A percentile compares a stretch with the other conserved stretches of the same genome.
Evolutionary conservation across 2,329 filamentous ascomycete genomes (phyloP).

Genomic region (Colletotrichum godetiae): DNA sequence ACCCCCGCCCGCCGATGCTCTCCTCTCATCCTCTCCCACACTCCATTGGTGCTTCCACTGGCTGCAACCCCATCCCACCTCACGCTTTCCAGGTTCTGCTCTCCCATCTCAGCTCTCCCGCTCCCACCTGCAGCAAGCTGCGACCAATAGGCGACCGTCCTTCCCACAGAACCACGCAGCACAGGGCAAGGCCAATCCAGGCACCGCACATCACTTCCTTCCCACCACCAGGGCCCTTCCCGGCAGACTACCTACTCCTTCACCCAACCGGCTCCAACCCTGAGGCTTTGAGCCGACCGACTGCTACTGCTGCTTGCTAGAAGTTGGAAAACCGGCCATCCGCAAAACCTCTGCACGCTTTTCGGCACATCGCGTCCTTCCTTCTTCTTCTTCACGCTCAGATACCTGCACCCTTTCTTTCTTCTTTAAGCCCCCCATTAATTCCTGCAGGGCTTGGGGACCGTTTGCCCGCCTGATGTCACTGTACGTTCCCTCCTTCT

Average conservation of each 20-base stretch:
- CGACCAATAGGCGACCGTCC: constrained; percentile 14
- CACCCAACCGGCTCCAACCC: constrained; percentile 31
- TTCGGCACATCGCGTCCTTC: constrained; percentile 24
- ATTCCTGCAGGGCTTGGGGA: constrained; percentile 22
- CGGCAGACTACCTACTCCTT: constrained; percentile 2
- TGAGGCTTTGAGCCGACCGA: background rate
- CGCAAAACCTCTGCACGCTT: constrained; percentile 19
- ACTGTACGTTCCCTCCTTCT: constrained; percentile 28
- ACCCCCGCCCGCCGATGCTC: constrained; percentile 9
- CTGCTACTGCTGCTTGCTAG: background rate
- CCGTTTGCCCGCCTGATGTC: constrained; percentile 25
- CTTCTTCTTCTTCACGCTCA: constrained; percentile 23
- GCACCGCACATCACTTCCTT: background rate
- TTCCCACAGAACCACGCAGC: background rate
- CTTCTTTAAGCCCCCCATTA: background rate
- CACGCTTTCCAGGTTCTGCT: background rate
- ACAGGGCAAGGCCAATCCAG: background rate
- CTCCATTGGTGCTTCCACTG: background rate
- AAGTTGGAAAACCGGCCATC: constrained; percentile 20
- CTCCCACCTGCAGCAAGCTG: constrained; percentile 2
- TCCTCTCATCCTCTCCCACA: background rate
- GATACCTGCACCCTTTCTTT: background rate
- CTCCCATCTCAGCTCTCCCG: background rate
- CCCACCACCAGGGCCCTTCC: constrained; percentile 31
- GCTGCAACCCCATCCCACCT: background rate